These are phyloP conservation scores for Epichloe elymi DNA, from an alignment of 2,329 filamentous ascomycete species.

Conservation along the genomic window DNA sequence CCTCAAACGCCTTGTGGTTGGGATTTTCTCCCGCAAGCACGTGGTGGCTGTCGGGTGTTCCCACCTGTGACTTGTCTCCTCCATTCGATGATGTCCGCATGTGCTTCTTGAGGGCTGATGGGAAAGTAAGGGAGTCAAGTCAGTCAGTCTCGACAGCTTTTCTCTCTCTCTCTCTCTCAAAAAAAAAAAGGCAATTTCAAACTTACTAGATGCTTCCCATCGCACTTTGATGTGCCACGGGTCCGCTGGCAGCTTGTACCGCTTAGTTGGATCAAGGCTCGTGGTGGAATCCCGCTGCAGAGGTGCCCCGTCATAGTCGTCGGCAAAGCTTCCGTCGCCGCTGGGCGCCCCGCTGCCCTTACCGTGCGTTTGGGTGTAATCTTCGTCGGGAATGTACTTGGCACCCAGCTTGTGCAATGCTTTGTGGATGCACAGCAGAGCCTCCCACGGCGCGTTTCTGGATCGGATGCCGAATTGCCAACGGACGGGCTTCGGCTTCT, in stretches of 20 bases:
- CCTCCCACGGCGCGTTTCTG: constrained; percentile 86
- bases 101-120: constrained; percentile 7
- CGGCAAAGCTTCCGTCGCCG: constrained; percentile 28
- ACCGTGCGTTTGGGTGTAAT: constrained; percentile 35
- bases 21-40: constrained; percentile 26
- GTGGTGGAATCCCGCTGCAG: constrained; percentile 22
- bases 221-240: constrained; percentile 90
- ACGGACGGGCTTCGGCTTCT: constrained; percentile 68
- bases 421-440: constrained; percentile 89
- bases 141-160: not conserved
- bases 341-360: constrained; percentile 23
- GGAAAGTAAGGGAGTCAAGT: not conserved
- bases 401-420: constrained; percentile 79
- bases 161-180: too few relatives aligned
- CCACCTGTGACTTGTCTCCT: constrained; percentile 8
- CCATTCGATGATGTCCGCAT: constrained; percentile 1
- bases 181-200: constrained; percentile 6
- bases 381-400: constrained; percentile 64
- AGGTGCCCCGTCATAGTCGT: constrained; percentile 23
- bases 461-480: constrained; percentile 98
- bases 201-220: constrained; percentile 72
- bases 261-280: constrained; percentile 39
- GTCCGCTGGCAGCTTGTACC: constrained; percentile 81
- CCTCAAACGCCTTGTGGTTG: constrained; percentile 53
- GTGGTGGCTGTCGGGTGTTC: constrained; percentile 25